Conservation (phyloP, 73 alveolate genomes). For the Breviolum minutum region DNA sequence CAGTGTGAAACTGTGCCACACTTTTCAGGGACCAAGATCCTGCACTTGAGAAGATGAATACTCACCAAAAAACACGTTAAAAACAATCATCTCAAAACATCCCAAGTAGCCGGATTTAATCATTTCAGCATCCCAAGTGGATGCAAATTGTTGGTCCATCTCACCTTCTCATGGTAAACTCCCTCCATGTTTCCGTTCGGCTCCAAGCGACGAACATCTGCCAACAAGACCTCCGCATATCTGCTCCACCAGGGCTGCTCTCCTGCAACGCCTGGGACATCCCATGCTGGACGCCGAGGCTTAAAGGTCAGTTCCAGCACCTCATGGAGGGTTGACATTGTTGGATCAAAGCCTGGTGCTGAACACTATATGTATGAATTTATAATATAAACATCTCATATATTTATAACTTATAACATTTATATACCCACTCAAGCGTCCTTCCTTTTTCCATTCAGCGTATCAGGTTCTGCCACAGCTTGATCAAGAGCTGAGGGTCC, state of each 20-base stretch:
- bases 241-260: constrained; percentile 80
- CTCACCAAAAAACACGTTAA: too few relatives aligned
- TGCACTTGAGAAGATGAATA: too few relatives aligned
- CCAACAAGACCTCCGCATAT: background rate
- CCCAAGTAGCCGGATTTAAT: background rate
- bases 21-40: background rate
- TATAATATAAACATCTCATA: too few relatives aligned
- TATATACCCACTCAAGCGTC: background rate
- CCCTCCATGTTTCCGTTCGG: too few relatives aligned
- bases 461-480: too few relatives aligned
- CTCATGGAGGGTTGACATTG: too few relatives aligned
- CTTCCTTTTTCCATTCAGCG: too few relatives aligned
- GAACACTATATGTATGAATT: too few relatives aligned
- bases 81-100: too few relatives aligned
- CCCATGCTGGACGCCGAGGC: constrained; percentile 85
- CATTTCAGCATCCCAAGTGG: background rate
- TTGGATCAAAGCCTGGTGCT: background rate
- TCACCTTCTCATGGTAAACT: too few relatives aligned
- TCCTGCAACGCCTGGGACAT: constrained; percentile 64
- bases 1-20: background rate
- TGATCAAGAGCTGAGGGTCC: too few relatives aligned
- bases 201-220: constrained; percentile 15
- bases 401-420: background rate
- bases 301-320: constrained; percentile 80
- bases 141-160: too few relatives aligned